phyloP scores from a whole-genome alignment of 306 rosid genomes.

The Begonia peltatifolia region DNA sequence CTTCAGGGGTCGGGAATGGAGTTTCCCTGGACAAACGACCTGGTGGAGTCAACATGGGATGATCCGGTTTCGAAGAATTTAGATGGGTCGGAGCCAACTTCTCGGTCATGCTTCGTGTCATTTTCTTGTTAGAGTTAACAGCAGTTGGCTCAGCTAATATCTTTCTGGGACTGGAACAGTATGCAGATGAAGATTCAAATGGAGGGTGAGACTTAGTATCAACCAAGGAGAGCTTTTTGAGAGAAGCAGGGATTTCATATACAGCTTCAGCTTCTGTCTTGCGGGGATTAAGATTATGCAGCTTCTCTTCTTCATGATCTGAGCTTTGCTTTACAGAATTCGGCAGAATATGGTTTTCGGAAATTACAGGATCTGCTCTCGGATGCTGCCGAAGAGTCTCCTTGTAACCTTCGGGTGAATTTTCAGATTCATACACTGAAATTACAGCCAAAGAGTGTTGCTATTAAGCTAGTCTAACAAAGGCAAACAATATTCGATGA shows the following conservation, averaged over 20 bases:
- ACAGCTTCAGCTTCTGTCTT: conserved; percentile 6
- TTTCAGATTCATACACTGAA: conserved; percentile 67
- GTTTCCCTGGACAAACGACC: conserved; percentile 10
- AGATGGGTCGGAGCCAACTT: conserved; percentile 27
- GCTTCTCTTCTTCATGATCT: conserved; percentile 15
- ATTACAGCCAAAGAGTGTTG: conserved; percentile 3
- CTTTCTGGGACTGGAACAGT: conserved; percentile 10
- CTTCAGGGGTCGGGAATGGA: conserved; percentile 12
- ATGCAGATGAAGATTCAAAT: background rate
- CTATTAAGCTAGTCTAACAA: background rate
- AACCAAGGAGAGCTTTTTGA: conserved; percentile 8
- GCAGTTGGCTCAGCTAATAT: conserved; percentile 14
- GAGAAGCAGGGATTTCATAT: conserved; percentile 9
- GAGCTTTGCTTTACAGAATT: conserved; percentile 14
- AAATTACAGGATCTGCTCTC: conserved; percentile 22
- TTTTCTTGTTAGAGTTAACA: no score
- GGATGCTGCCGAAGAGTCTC: conserved; percentile 33
- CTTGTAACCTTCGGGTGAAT: conserved; percentile 29
- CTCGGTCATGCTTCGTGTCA: conserved; percentile 10
- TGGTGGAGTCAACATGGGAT: background rate
- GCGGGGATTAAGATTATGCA: background rate
- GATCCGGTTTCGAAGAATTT: conserved; percentile 1
- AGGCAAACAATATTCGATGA: background rate
- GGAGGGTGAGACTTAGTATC: no score
- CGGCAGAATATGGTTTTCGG: conserved; percentile 37